Evolutionary conservation across 2,329 filamentous ascomycete species (phyloP).

Genomic region (Penicillium janthinellum): DNA sequence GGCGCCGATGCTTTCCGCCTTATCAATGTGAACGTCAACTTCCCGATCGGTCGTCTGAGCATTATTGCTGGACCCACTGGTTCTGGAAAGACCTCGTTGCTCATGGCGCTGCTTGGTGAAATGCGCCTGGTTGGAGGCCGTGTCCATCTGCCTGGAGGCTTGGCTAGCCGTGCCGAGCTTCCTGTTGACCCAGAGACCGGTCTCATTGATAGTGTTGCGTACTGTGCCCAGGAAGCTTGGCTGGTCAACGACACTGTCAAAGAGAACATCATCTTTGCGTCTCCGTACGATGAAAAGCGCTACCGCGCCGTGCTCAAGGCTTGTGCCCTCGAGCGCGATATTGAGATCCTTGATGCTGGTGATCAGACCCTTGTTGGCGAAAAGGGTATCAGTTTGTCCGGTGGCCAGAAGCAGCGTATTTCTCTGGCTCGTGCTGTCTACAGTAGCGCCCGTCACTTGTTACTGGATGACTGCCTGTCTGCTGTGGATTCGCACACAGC

Average conservation of each 20-base stretch:
- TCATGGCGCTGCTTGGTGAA: slow-evolving; percentile 95
- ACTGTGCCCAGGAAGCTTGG: slow-evolving; percentile 97
- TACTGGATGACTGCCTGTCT: slow-evolving; percentile 93
- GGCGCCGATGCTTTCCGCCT: slow-evolving; percentile 77
- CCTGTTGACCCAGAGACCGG: slow-evolving; percentile 78
- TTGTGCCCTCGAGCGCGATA: slow-evolving; percentile 86
- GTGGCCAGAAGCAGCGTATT: slow-evolving; percentile 96
- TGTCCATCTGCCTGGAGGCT: slow-evolving; percentile 82
- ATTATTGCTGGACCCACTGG: slow-evolving; percentile 92
- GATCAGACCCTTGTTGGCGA: slow-evolving; percentile 94
- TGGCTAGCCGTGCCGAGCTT: slow-evolving; percentile 77
- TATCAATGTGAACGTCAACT: slow-evolving; percentile 79
- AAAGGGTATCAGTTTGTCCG: slow-evolving; percentile 94
- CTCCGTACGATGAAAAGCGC: slow-evolving; percentile 74
- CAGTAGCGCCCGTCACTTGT: slow-evolving; percentile 84
- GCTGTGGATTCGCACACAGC: slow-evolving; percentile 97
- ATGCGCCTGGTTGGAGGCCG: slow-evolving; percentile 84
- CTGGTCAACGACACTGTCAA: slow-evolving; percentile 93
- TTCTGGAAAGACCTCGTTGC: slow-evolving; percentile 89
- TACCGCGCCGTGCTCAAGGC: slow-evolving; percentile 88
- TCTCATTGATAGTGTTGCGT: slow-evolving; percentile 88
- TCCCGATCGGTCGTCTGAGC: slow-evolving; percentile 83
- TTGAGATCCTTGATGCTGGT: slow-evolving; percentile 88
- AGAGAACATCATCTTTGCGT: slow-evolving; percentile 92
- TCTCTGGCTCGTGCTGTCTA: slow-evolving; percentile 97